These are phyloP conservation scores for Raffaelea albimanens DNA, from an alignment of 2,329 filamentous ascomycete genomes.

Conservation along the genomic window DNA sequence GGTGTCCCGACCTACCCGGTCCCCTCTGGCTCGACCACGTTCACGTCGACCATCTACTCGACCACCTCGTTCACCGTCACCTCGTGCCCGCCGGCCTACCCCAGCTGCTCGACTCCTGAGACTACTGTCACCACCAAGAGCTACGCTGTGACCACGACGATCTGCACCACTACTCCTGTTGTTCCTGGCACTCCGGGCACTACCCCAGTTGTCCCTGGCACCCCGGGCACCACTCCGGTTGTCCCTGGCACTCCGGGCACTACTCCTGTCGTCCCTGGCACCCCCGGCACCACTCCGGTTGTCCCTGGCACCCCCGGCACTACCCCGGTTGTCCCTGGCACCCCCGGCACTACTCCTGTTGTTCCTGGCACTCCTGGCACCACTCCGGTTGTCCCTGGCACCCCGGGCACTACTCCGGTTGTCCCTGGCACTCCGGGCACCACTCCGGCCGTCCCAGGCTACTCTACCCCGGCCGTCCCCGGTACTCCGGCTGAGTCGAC, in stretches of 20 bases:
- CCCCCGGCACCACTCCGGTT: too few species aligned
- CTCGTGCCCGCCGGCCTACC: constrained; percentile 15
- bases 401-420: constrained; percentile 20
- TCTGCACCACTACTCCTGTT: constrained; percentile 12
- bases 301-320: too few species aligned
- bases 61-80: constrained; percentile 18
- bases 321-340: too few species aligned
- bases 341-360: neutral
- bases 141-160: constrained; percentile 25
- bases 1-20: neutral
- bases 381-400: constrained; percentile 25
- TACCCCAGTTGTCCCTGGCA: too few species aligned
- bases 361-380: neutral
- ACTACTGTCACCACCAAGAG: constrained; percentile 23
- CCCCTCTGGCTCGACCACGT: neutral
- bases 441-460: neutral
- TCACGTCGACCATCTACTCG: constrained; percentile 15
- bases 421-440: neutral
- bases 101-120: constrained; percentile 21
- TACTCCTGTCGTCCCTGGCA: constrained; percentile 6
- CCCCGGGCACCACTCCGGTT: too few species aligned
- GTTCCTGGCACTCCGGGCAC: too few species aligned
- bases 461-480: too few species aligned
- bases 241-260: neutral
- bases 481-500: neutral